Evolutionary conservation across 2,329 filamentous ascomycete genomes (phyloP), one percentile per base, ranked within the genome.

Genomic region (Trichocomaceae sp.): DNA sequence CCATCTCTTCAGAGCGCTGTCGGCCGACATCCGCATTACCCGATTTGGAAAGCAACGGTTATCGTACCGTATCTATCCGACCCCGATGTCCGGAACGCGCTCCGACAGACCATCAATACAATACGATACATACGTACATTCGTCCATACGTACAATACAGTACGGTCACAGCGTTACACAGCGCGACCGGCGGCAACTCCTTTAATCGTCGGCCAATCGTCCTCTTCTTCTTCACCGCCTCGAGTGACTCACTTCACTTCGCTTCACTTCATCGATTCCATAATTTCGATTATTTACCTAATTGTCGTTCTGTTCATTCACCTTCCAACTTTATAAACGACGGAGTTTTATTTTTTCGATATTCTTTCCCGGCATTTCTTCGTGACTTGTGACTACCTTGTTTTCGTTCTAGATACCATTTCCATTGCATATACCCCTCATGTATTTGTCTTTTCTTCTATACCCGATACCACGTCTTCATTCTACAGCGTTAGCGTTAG

Each of bases 221-320:
- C 8, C 35, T 12, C 13, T 22, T 3, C n/a, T 8, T 10, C 35
- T 33, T 50, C 47, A 50, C 35, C 60, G 20, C 42, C 37, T 51
- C 49, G 33, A 15, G 33, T 50, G 47, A 50, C 47, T 50, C 47
- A 50, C 17, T 19, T 22, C n/a, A 8, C 47, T 41, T 12, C 47
- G 12, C 5, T 20, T 61, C 64, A 44, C 61, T 69, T 8, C 69
- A 64, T 57, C 15, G 19, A 15, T 9, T 49, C 15, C 23, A 26
- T 4, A 8, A 26, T 26, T 26, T 26, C 23, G 23, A 33, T 49
- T 15, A 10, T 22, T 20, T 39, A 19, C 29, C n/a, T 49, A 15
- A 23, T 39, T 22, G 5, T 33, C 29, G 20, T 8, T 26, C 23
- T n/a, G n/a, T n/a, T 26, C 23, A 31, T 46, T 29, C 44, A n/a